Percentiles rank a stretch among this genome's conserved stretches.
These are phyloP conservation scores for Micractinium conductrix DNA, from an alignment of 139 green algal species.

Conservation along the genomic window DNA sequence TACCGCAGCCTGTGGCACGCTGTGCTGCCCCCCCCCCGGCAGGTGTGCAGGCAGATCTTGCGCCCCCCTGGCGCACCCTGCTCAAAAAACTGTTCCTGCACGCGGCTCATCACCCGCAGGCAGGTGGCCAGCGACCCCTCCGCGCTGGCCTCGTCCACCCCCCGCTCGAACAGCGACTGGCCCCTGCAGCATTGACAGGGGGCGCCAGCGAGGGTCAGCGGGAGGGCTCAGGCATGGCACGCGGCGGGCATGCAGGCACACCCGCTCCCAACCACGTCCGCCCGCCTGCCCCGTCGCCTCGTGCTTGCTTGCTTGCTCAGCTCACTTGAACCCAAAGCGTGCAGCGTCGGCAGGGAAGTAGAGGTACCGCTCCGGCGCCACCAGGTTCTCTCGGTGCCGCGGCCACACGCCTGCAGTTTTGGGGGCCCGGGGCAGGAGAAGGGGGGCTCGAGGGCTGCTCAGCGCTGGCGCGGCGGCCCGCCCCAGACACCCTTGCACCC, in stretches of 20 bases:
- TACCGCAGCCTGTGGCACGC: no score
- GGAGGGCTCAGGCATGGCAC: neutral
- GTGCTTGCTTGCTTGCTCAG: neutral
- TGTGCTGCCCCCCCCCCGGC: no score
- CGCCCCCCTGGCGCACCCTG: no score
- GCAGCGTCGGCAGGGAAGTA: constrained; percentile 82
- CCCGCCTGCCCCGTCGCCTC: neutral
- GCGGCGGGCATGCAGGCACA: neutral
- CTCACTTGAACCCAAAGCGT: constrained; percentile 48
- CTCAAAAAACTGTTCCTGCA: constrained; percentile 65
- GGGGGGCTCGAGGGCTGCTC: no score
- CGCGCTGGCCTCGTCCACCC: constrained; percentile 65
- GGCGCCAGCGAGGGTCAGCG: neutral
- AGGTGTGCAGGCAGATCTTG: no score
- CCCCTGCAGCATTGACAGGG: constrained; percentile 40
- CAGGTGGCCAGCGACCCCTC: constrained; percentile 59
- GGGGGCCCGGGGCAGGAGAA: no score
- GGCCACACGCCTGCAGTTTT: constrained; percentile 96
- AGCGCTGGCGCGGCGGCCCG: no score
- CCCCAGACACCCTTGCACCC: no score
- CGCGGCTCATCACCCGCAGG: constrained; percentile 56
- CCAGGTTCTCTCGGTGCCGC: constrained; percentile 81
- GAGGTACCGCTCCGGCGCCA: constrained; percentile 89
- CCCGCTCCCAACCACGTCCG: neutral
- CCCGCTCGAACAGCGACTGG: constrained; percentile 61